Base-by-base conservation (phyloP, 805 yeast species). In the Schwanniomyces pseudopolymorphus region DNA sequence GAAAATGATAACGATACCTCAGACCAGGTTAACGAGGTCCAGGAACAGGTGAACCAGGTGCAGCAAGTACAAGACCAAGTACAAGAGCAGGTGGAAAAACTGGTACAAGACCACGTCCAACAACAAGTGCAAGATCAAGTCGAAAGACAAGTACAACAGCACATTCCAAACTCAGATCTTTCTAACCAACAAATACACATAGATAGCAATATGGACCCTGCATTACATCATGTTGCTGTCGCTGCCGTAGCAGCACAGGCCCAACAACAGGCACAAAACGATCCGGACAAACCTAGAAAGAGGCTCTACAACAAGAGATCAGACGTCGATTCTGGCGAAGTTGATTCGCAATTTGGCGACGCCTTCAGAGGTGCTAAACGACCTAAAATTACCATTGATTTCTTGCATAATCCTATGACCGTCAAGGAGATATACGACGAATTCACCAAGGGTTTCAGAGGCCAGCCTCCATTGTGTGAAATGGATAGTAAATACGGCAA, bases 351-450 rank as follows among this genome's bases (percentile, higher is more conserved):
- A 37, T 42, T 37, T 28, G 19, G 31, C 24, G 47, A 40, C 9
- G 19, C 48, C 3, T 35, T 47, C 20, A 39, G 45, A 21, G 42
- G 33, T 10, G 13, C 60, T 40, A 71, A 70, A 44, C 60, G 63
- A 41, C 77, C 75, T 16, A 69, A 67, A 51, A 63, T 72, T 35
- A 46, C 54, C 20, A 63, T 71, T 39, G 72, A 69, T 38, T 72
- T 72, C 49, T 59, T 72, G 25, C 76, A 71, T 48, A 72, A 72
- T 43, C 78, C 77, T 9, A 69, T 68, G 67, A 68, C 77, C 2
- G 72, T 72, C 5, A 62, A 64, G 46, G 77, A 72, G 47, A 72
- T 72, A 37, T 70, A 71, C 57, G 76, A 71, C 42, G 78, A 72
- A 53, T 72, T 69, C 54, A 69, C 69, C 42, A 67, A 67, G 42